Base-by-base conservation (phyloP, 2,329 filamentous ascomycete species). In the Periconia sp. region DNA sequence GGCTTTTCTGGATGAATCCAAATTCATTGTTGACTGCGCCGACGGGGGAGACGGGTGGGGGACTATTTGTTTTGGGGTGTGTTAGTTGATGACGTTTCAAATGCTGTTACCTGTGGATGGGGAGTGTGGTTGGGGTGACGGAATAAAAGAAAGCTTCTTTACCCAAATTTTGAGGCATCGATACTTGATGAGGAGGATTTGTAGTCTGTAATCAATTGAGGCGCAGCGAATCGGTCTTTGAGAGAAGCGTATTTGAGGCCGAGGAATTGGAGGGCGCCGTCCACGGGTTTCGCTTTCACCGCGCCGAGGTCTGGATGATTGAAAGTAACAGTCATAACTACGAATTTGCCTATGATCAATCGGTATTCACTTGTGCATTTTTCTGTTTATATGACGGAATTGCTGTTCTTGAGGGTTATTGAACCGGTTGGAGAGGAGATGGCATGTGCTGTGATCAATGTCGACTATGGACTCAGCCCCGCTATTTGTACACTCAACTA, bases 1-100 rank as follows among this genome's bases (percentile, higher is more conserved):
- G 64, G 0, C 70, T 61, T 9, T 82, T 73, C 50, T 84, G 81
- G 15, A 83, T 76, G 52, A 80, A 74, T 2, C 65, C 59, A n/a
- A 78, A 75, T 52, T 83, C 82, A 2, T 68, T 59, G 37, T 82
- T 72, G 44, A 76, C 72, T 9, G 76, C 78, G 15, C 70, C 65
- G 0, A 72, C 64, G 19, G 71, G 71, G 6, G 74, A 77, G 11
- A 79, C 63, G 2, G 75, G 71, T 72, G 61, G 61, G 43, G 62
- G 63, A 7, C 63, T 69, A 19, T 20, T 9, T 18, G 6, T 35
- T 15, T 27, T 27, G 3, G 23, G 23, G 23, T 27, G 3, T 27
- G 23, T 27, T 27, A 27, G 49, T 13, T 52, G 50, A 41, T 7
- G 20, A 17, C 15, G 30, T 31, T n/a, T 13, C 40, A 18, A 50